Evolutionary conservation across 805 yeast genomes (phyloP), one percentile per base, ranked within the genome.

Genomic region (Wickerhamiella slavikovae): DNA sequence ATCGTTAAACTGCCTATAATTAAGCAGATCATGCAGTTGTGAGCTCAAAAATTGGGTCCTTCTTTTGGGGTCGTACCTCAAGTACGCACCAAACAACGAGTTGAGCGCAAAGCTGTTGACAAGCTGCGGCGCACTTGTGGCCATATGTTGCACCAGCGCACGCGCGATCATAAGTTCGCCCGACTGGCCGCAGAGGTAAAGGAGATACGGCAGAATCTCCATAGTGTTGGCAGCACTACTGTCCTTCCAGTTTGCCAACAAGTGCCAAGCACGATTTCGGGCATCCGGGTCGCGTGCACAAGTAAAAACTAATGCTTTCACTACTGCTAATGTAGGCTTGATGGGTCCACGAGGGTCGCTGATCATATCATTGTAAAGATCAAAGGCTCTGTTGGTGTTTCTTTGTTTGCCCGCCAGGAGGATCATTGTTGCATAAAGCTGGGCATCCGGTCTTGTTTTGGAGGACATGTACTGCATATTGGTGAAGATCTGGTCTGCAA

Each of bases 381-480:
- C 85, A 19, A 83, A 47, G 0, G 82, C 92, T 38, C 64, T 71
- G 35, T 80, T 83, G 11, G 76, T 57, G 31, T 77, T 66, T 28
- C 66, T 59, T 31, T 66, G 61, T 37, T 64, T 64, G 3, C 71
- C 66, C 37, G 76, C 69, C 6, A 78, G 56, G 8, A 69, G 60
- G 8, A 85, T 65, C 58, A 82, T 66, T 4, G 75, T 64, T 34
- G 72, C 69, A 48, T 82, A 89, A 1, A 82, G 66, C 12, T 53
- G 50, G 0, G 66, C 43, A 28, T 70, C 75, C 0, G 96, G 94
- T 29, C 66, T 62, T 11, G 82, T 68, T 17, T 58, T 54, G 4
- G 57, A 43, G 1, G 89, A 68, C 39, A 75, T 48, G 47, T 78
- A 85, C 45, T 80, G 83, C 82, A 89, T 70, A 36, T 79, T 68